Evolutionary conservation across 169 alveolate genomes (phyloP).

Genomic region (Miamiensis avidus): DNA sequence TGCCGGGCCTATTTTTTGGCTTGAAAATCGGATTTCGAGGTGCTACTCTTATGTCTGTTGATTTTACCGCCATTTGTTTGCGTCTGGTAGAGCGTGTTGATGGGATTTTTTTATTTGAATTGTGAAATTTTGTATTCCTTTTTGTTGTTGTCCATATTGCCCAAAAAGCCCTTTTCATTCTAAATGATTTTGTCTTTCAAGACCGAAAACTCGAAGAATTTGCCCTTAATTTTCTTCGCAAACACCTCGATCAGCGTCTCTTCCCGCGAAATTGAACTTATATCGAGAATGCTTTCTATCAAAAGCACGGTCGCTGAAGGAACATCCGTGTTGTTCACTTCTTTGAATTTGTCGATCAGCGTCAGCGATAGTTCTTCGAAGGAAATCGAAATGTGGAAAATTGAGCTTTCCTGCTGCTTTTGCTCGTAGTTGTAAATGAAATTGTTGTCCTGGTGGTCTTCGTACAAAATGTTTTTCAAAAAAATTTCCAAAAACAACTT

Average conservation of each 20-base stretch:
- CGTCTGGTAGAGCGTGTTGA: no score
- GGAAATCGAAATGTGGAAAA: not conserved
- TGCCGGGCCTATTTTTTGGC: no score
- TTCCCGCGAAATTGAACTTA: not conserved
- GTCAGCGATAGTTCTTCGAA: not conserved
- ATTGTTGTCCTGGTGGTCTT: not conserved
- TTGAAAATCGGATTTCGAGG: no score
- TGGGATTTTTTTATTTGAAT: no score
- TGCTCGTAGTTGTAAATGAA: not conserved
- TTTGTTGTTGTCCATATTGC: not conserved
- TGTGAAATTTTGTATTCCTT: no score
- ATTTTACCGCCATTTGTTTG: no score
- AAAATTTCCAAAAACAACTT: not conserved
- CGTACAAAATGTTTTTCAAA: not conserved
- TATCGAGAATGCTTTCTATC: not conserved
- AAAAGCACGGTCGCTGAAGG: not conserved
- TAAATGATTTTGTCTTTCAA: not conserved
- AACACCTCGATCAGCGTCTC: no score
- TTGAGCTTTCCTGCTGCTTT: not conserved
- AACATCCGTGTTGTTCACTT: not conserved
- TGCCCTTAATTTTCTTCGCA: not conserved
- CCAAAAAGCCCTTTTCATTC: not conserved
- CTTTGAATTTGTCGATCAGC: not conserved
- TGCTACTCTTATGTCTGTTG: no score
- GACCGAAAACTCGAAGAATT: not conserved